Evolutionary conservation across 306 rosid genomes (phyloP).

Genomic region (Pueraria montana): DNA sequence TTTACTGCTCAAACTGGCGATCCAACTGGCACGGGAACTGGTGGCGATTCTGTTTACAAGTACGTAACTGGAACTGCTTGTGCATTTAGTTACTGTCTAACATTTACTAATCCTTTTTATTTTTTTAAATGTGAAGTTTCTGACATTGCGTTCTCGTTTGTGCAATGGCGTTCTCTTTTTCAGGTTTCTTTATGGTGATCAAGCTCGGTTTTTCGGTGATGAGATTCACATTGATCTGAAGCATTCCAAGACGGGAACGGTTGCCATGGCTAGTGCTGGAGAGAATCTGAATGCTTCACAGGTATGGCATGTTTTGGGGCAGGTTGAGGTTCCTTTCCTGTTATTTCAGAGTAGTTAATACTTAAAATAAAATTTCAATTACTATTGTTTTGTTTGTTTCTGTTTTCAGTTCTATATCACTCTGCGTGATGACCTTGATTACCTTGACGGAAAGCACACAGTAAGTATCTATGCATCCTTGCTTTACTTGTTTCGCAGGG

Average conservation of each 20-base stretch:
- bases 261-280: constrained; percentile 98
- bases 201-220: constrained; percentile 90
- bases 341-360: not conserved
- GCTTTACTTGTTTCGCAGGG: constrained; percentile 26
- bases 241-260: constrained; percentile 89
- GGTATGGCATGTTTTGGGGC: constrained; percentile 56
- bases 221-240: constrained; percentile 90
- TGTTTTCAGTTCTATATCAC: constrained; percentile 83
- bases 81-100: not conserved
- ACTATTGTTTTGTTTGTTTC: constrained; percentile 38
- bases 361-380: not conserved
- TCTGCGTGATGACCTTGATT: constrained; percentile 92
- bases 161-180: constrained; percentile 23
- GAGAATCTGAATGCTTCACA: constrained; percentile 98
- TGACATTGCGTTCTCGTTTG: not conserved
- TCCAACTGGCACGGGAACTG: constrained; percentile 83
- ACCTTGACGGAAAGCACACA: constrained; percentile 92
- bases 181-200: constrained; percentile 93
- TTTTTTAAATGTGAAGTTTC: not conserved
- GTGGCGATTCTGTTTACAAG: constrained; percentile 89
- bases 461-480: constrained; percentile 62
- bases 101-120: not conserved
- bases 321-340: constrained; percentile 22
- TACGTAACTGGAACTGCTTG: constrained; percentile 39
- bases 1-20: constrained; percentile 98